phyloP scores from a whole-genome alignment of 2,329 filamentous ascomycete species.

The Penicillium olsonii region DNA sequence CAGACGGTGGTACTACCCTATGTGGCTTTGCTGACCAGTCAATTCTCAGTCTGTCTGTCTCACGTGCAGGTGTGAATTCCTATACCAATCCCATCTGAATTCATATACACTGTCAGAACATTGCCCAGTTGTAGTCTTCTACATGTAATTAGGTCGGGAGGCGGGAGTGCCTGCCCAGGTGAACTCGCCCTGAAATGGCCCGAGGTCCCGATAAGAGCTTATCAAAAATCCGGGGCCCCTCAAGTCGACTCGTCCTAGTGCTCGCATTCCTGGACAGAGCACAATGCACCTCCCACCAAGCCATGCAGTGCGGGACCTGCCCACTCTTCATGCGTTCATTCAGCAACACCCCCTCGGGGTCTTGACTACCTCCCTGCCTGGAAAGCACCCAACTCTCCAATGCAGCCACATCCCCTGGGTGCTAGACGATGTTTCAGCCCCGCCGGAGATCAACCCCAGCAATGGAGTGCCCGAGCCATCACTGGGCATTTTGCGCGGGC shows the following conservation, averaged over 20 bases:
- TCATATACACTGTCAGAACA: no score
- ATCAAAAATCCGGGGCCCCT: conserved; percentile 20
- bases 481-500: conserved; percentile 15
- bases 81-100: no score
- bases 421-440: conserved; percentile 5
- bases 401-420: conserved; percentile 25
- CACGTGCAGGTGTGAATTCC: no score
- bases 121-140: no score
- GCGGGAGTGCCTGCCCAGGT: no score
- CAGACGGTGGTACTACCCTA: no score
- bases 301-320: conserved; percentile 17
- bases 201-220: conserved; percentile 9
- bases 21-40: no score
- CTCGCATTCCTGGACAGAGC: conserved; percentile 8
- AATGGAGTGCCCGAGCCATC: not conserved
- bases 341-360: conserved; percentile 19
- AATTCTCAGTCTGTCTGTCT: no score
- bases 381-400: conserved; percentile 16
- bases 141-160: no score
- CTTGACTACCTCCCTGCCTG: conserved; percentile 19
- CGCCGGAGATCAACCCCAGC: not conserved
- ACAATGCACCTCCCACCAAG: conserved; percentile 25
- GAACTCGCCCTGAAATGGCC: not conserved
- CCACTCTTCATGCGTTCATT: conserved; percentile 23
- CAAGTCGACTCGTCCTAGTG: not conserved